phyloP scores from a whole-genome alignment of 306 rosid species.

The Erythrophleum fordii region DNA sequence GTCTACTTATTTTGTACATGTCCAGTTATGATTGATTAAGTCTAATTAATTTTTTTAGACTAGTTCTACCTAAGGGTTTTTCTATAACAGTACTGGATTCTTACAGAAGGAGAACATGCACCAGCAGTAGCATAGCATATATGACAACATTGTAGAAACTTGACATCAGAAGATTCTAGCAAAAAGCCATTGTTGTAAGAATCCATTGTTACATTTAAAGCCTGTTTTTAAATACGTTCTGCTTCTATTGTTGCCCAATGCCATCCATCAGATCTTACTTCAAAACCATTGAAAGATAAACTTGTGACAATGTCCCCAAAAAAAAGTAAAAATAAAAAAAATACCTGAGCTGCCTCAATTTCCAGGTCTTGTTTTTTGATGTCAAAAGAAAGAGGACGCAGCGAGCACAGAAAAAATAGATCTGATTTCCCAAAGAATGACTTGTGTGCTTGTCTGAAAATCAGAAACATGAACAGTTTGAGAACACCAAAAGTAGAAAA shows the following conservation, averaged over 20 bases:
- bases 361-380: slow-evolving; percentile 59
- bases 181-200: background rate
- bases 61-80: background rate
- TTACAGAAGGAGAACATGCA: background rate
- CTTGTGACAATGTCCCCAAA: background rate
- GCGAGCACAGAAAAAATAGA: slow-evolving; percentile 49
- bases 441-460: slow-evolving; percentile 54
- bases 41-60: background rate
- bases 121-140: background rate
- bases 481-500: background rate
- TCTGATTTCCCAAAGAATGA: slow-evolving; percentile 55
- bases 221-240: too few species aligned
- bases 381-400: slow-evolving; percentile 57
- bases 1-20: background rate
- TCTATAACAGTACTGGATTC: background rate
- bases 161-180: background rate
- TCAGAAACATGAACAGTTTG: slow-evolving; percentile 15
- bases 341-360: slow-evolving; percentile 71
- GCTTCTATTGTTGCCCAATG: too few species aligned
- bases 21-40: background rate
- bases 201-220: background rate
- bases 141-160: background rate
- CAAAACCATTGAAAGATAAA: background rate
- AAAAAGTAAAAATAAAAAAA: background rate
- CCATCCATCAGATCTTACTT: too few species aligned